These are phyloP conservation scores for Lojkania enalia DNA, from an alignment of 2,329 filamentous ascomycete genomes.

Conservation along the genomic window DNA sequence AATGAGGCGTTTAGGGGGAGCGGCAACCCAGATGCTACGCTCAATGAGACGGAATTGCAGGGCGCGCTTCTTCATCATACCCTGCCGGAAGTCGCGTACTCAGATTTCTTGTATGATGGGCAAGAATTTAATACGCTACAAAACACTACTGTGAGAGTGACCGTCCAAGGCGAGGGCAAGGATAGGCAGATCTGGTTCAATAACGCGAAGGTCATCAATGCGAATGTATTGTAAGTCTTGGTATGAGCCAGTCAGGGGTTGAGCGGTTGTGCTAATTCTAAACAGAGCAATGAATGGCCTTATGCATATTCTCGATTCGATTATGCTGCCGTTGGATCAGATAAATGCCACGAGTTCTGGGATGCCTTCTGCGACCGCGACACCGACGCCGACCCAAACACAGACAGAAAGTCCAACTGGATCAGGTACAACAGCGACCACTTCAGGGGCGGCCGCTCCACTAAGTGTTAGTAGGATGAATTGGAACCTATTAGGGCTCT, in stretches of 20 bases:
- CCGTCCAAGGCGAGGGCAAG: conserved; percentile 15
- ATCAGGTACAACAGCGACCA: background rate
- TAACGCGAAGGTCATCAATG: conserved; percentile 26
- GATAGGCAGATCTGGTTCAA: conserved; percentile 24
- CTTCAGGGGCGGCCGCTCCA: conserved; percentile 1
- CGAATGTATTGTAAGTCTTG: conserved; percentile 26
- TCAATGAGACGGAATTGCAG: conserved; percentile 14
- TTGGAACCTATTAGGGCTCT: too few relatives aligned
- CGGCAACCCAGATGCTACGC: conserved; percentile 14
- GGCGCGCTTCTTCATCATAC: conserved; percentile 22
- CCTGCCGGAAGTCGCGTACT: conserved; percentile 21
- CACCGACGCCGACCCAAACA: conserved; percentile 9
- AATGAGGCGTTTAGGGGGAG: conserved; percentile 21
- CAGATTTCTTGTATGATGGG: conserved; percentile 23
- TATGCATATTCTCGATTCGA: conserved; percentile 24
- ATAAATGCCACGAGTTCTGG: conserved; percentile 14
- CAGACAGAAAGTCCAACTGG: conserved; percentile 10
- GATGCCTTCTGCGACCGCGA: conserved; percentile 11
- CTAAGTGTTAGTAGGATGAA: too few relatives aligned
- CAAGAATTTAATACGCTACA: conserved; percentile 23
- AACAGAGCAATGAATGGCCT: conserved; percentile 25
- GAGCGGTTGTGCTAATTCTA: background rate
- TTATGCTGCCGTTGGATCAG: conserved; percentile 24
- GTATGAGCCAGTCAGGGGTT: background rate
- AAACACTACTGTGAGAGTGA: conserved; percentile 23